Evolutionary conservation across 305 asterid species (phyloP).

Genomic region (Solanum hybrid): DNA sequence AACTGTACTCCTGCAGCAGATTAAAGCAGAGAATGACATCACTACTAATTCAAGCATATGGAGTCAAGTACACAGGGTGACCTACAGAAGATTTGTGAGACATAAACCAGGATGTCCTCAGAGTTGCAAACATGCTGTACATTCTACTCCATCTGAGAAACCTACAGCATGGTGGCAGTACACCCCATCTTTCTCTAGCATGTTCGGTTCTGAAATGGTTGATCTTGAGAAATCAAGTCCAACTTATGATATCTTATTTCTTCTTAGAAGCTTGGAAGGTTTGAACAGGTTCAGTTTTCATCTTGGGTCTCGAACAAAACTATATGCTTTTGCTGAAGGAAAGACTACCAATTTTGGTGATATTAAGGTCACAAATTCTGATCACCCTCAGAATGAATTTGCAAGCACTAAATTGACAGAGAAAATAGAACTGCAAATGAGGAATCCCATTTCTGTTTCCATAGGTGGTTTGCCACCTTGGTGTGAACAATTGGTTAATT

Average conservation of each 20-base stretch:
- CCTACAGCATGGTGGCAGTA: constrained; percentile 18
- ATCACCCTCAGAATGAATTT: constrained; percentile 58
- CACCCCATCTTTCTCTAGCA: constrained; percentile 32
- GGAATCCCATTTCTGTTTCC: constrained; percentile 60
- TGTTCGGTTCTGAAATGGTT: constrained; percentile 31
- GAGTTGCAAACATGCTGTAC: constrained; percentile 19
- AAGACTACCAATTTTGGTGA: constrained; percentile 31
- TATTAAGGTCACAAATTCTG: constrained; percentile 27
- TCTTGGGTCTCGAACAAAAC: constrained; percentile 47
- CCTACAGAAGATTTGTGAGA: constrained; percentile 39
- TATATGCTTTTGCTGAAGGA: constrained; percentile 51
- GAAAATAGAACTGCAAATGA: constrained; percentile 88
- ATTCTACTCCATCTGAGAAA: constrained; percentile 25
- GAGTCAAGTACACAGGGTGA: constrained; percentile 55
- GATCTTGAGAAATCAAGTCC: constrained; percentile 46
- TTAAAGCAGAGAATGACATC: constrained; percentile 38
- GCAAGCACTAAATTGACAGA: constrained; percentile 74
- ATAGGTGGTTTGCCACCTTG: constrained; percentile 83
- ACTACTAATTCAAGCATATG: constrained; percentile 43
- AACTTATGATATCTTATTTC: constrained; percentile 53
- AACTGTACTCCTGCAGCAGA: constrained; percentile 47
- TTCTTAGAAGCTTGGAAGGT: constrained; percentile 71
- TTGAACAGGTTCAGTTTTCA: constrained; percentile 63
- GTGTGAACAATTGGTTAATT: constrained; percentile 70
- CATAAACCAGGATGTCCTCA: constrained; percentile 18